Conservation (phyloP, 2,329 filamentous ascomycete species). For the Pseudonectria buxi region DNA sequence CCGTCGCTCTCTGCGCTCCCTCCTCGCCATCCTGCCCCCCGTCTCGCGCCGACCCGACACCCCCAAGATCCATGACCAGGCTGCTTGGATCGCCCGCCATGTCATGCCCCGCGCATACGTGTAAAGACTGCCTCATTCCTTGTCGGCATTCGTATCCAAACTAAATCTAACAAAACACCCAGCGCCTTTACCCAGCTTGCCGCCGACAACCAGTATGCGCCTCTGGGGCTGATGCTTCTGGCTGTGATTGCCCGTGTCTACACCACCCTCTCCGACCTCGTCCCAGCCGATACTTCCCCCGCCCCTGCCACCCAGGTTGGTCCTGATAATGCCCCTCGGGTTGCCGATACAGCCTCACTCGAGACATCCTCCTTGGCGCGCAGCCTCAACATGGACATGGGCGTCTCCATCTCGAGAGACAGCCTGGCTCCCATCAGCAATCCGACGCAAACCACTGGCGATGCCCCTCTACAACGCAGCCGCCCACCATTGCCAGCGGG, state of each 20-base stretch:
- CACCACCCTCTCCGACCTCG: constrained; percentile 33
- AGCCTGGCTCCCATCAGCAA: constrained; percentile 7
- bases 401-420: constrained; percentile 24
- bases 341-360: not conserved
- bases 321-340: not conserved
- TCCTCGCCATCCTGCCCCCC: constrained; percentile 32
- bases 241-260: constrained; percentile 55
- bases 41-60: constrained; percentile 1
- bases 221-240: constrained; percentile 63
- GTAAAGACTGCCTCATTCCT: constrained; percentile 22
- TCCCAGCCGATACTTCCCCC: constrained; percentile 14
- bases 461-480: not conserved
- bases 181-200: constrained; percentile 63
- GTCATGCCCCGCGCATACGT: constrained; percentile 30
- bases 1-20: constrained; percentile 54
- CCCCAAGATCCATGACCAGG: constrained; percentile 11
- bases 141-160: not conserved
- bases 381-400: constrained; percentile 16
- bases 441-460: not conserved
- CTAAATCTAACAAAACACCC: too few species aligned
- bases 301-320: not conserved
- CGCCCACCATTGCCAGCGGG: not conserved
- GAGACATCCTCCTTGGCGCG: not conserved
- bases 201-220: constrained; percentile 65
- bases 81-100: constrained; percentile 23